Evolutionary conservation across 2,329 filamentous ascomycete genomes (phyloP).

Genomic region (Erysiphe neolycopersici): DNA sequence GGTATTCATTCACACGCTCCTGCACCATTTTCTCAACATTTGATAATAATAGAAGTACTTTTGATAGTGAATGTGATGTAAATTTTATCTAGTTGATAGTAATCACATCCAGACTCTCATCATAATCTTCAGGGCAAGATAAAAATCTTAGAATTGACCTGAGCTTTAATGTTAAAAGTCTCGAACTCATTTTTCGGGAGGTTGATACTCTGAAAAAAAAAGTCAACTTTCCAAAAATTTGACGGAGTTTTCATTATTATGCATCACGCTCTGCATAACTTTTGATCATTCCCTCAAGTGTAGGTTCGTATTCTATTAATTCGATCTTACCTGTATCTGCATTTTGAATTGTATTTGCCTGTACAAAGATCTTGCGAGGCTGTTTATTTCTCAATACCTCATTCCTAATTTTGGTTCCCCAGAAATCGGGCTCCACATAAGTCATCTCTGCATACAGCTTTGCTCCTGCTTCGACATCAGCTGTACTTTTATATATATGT

Average conservation of each 20-base stretch:
- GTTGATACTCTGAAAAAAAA: too few species aligned
- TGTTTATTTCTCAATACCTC: constrained; percentile 53
- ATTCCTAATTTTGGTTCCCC: constrained; percentile 52
- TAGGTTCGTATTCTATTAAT: constrained; percentile 68
- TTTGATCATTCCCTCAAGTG: constrained; percentile 53
- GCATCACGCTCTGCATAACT: constrained; percentile 40
- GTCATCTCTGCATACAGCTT: constrained; percentile 68
- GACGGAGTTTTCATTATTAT: constrained; percentile 1
- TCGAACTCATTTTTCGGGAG: too few species aligned
- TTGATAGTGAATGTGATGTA: too few species aligned
- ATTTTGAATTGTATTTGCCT: constrained; percentile 63
- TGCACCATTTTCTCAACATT: too few species aligned
- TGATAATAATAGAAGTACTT: too few species aligned
- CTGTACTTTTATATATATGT: constrained; percentile 78
- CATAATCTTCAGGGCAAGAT: too few species aligned
- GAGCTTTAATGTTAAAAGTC: too few species aligned
- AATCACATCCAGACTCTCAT: too few species aligned
- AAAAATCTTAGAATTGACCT: too few species aligned
- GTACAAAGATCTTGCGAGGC: constrained; percentile 76
- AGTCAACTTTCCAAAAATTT: too few species aligned
- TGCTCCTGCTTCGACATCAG: constrained; percentile 52
- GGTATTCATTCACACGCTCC: too few species aligned
- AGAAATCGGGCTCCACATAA: constrained; percentile 54
- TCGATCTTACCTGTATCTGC: constrained; percentile 40
- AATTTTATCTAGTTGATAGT: too few species aligned